These are phyloP conservation scores for Nakazawaea pomicola DNA, from an alignment of 805 yeast genomes.

Conservation along the genomic window DNA sequence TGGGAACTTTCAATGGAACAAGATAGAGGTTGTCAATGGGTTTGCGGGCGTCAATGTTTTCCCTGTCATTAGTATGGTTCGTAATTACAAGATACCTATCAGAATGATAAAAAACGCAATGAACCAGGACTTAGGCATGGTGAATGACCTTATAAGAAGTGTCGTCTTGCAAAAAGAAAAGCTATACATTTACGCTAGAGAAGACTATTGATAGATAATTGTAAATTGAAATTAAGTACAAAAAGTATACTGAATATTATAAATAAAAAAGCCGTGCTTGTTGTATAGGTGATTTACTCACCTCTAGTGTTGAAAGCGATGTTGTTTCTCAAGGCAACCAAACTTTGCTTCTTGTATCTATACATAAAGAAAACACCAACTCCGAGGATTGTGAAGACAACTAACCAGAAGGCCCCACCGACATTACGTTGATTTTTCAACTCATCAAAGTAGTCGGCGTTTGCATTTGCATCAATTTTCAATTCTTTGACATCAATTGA, in stretches of 20 bases:
- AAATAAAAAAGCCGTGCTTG: too few species aligned
- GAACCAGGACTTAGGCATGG: conserved; percentile 8
- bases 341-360: background rate
- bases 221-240: too few species aligned
- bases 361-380: background rate
- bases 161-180: conserved; percentile 21
- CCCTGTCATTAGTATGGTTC: background rate
- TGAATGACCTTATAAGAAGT: conserved; percentile 17
- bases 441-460: conserved; percentile 5
- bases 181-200: conserved; percentile 25
- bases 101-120: conserved; percentile 11
- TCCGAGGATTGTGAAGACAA: conserved; percentile 3
- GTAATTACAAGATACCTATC: conserved; percentile 13
- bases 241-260: too few species aligned
- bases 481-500: conserved; percentile 13
- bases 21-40: conserved; percentile 32
- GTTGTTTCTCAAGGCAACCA: conserved; percentile 1
- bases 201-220: conserved; percentile 1
- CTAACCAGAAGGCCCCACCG: conserved; percentile 9
- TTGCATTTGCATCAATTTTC: conserved; percentile 6
- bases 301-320: conserved; percentile 1
- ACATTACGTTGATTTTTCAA: background rate
- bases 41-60: conserved; percentile 35
- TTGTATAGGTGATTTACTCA: too few species aligned
- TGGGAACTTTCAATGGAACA: conserved; percentile 36